These are phyloP conservation scores for Aspergillus nomiae DNA, from an alignment of 2,329 filamentous ascomycete species.

Conservation along the genomic window DNA sequence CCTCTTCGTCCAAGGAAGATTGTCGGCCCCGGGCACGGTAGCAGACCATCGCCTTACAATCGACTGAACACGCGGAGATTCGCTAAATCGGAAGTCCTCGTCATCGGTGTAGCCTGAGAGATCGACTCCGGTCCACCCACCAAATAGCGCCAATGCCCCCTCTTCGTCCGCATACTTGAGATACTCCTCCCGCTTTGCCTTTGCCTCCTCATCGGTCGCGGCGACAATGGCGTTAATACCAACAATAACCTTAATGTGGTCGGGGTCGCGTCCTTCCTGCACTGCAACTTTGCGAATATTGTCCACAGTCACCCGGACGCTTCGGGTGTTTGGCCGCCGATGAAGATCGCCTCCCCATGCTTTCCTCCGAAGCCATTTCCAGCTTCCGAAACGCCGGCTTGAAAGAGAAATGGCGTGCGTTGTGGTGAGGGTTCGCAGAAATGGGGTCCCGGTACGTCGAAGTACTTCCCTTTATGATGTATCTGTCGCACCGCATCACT, in stretches of 20 bases:
- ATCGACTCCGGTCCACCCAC: constrained; percentile 43
- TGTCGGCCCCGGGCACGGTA: neutral
- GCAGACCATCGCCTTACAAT: neutral
- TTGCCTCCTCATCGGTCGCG: constrained; percentile 41
- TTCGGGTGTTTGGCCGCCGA: constrained; percentile 42
- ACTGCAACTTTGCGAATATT: constrained; percentile 37
- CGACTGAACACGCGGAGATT: constrained; percentile 21
- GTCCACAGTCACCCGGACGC: constrained; percentile 38
- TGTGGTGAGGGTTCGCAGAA: constrained; percentile 38
- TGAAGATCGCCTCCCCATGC: constrained; percentile 45
- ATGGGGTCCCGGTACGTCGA: constrained; percentile 40
- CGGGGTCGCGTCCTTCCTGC: constrained; percentile 37
- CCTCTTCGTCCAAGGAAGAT: constrained; percentile 30
- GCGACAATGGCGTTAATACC: constrained; percentile 43
- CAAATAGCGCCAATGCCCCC: constrained; percentile 43
- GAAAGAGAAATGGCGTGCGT: constrained; percentile 38
- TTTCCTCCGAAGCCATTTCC: constrained; percentile 44
- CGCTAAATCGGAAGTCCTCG: constrained; percentile 20
- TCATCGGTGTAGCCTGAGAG: neutral
- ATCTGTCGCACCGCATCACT: constrained; percentile 26
- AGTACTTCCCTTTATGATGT: constrained; percentile 34
- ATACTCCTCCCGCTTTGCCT: constrained; percentile 41
- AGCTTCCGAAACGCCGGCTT: constrained; percentile 45
- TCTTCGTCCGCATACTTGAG: constrained; percentile 42
- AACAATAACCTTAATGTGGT: constrained; percentile 41